These are phyloP conservation scores for Coniella lustricola DNA, from an alignment of 2,329 filamentous ascomycete species.

Conservation along the genomic window DNA sequence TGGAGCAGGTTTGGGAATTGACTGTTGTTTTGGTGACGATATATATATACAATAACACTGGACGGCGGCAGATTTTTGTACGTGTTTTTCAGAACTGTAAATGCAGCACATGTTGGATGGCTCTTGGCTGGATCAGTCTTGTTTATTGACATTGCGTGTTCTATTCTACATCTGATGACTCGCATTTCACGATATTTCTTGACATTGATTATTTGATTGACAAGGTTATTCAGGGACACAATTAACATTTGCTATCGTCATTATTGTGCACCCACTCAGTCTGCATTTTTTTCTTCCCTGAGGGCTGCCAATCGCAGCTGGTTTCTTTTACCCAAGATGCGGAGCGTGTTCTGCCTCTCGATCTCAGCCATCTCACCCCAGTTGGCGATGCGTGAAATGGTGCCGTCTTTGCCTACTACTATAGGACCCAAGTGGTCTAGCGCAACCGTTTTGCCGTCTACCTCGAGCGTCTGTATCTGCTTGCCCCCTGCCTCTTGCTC, in stretches of 20 bases:
- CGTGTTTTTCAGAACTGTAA: background rate
- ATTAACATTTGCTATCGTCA: background rate
- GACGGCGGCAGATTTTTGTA: background rate
- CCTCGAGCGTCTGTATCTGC: conserved; percentile 20
- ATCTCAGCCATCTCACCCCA: conserved; percentile 65
- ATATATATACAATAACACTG: too few relatives aligned
- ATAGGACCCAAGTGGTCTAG: conserved; percentile 66
- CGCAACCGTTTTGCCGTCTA: conserved; percentile 39
- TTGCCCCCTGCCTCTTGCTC: background rate
- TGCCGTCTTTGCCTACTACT: conserved; percentile 67
- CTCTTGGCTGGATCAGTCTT: too few relatives aligned
- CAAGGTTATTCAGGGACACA: too few relatives aligned
- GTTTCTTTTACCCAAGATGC: conserved; percentile 63
- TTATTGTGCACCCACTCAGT: background rate
- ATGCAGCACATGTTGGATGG: background rate
- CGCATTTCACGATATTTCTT: too few relatives aligned
- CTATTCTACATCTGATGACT: too few relatives aligned
- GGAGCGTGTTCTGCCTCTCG: conserved; percentile 60
- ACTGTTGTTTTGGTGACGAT: background rate
- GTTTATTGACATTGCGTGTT: too few relatives aligned
- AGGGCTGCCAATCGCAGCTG: conserved; percentile 52
- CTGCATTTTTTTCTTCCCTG: conserved; percentile 26
- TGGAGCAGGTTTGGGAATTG: background rate
- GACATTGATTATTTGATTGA: too few relatives aligned
- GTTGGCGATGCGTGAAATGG: conserved; percentile 63